Evolutionary conservation across 2,329 filamentous ascomycete genomes (phyloP), one percentile per base, ranked within the genome.

Genomic region (Talaromyces rugulosus): DNA sequence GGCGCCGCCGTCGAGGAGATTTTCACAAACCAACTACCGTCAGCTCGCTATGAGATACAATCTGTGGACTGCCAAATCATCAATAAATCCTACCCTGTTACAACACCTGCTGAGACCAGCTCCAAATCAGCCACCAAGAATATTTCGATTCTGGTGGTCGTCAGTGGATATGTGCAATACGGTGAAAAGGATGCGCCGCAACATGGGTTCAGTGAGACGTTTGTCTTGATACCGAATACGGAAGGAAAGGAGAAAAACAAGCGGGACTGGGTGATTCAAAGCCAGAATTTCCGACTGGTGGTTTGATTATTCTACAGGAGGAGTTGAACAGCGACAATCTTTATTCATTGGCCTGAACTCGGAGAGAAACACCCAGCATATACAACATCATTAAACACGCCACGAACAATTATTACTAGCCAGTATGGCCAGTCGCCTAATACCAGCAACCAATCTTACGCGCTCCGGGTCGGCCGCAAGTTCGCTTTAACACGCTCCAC

Each of bases 161-260:
- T 92, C 58, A 89, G 85, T 70, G 92, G 92, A 5, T 85, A 81
- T 64, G 86, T 96, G 42, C 83, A 86, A 66, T 89, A 90, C 70
- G 87, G 87, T 56, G 84, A 85, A 52, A 82, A 82, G 67, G 85
- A 88, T 33, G 84, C 85, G 14, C 83, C 83, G 14, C 83, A 86
- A 73, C 86, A 86, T 67, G 86, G 85, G 40, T 96, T 96, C 74
- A 89, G 87, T 69, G 92, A 96, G 74, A 88, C 84, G 0, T 89
- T 96, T 72, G 84, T 96, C 28, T 80, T 96, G 60, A 89, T 94
- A 42, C 91, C 92, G 7, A 91, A 91, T 63, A 84, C 87, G 66
- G 76, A 81, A 36, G 50, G 18, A 0, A 86, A 85, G 65, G 81
- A 84, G 2, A 82, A 82, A 63, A 81, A 81, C 1, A 69, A 81